These are phyloP conservation scores for Tulasnella sp. DNA, from an alignment of 768 basidiomycete genomes.

Conservation along the genomic window DNA sequence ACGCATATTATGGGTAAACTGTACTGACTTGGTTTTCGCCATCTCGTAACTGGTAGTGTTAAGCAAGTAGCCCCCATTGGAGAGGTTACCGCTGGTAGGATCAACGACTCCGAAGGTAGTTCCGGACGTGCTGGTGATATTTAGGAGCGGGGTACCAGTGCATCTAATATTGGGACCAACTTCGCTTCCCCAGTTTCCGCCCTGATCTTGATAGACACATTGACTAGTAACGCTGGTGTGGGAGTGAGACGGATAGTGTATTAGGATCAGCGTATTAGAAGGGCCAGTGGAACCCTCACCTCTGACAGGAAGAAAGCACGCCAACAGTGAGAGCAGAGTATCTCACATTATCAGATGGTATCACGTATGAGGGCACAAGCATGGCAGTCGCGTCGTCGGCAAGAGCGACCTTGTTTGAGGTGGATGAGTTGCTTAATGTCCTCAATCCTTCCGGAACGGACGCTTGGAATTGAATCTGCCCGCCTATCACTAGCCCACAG, in stretches of 20 bases:
- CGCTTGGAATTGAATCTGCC: neutral
- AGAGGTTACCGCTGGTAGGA: neutral
- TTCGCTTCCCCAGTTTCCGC: neutral
- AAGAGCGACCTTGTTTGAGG: neutral
- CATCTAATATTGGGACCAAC: neutral
- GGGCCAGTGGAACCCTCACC: neutral
- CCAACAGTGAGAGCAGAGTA: neutral
- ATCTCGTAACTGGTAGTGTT: neutral
- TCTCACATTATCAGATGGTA: neutral
- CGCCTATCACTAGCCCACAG: neutral
- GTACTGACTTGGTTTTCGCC: neutral
- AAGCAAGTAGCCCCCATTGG: no score
- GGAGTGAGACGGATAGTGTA: no score
- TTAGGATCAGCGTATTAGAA: no score
- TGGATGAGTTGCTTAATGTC: neutral
- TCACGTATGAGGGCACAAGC: neutral
- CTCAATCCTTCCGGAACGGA: neutral
- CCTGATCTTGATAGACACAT: no score
- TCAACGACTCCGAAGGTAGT: neutral
- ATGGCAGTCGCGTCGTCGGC: neutral
- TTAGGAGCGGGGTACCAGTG: neutral
- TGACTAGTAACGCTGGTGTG: neutral
- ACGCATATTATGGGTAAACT: no score
- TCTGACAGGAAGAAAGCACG: neutral
- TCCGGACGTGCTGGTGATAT: neutral